Evolutionary conservation across 805 yeast species (phyloP), one percentile per base, ranked within the genome.

Genomic region (Helenozyma rhizophorensis): DNA sequence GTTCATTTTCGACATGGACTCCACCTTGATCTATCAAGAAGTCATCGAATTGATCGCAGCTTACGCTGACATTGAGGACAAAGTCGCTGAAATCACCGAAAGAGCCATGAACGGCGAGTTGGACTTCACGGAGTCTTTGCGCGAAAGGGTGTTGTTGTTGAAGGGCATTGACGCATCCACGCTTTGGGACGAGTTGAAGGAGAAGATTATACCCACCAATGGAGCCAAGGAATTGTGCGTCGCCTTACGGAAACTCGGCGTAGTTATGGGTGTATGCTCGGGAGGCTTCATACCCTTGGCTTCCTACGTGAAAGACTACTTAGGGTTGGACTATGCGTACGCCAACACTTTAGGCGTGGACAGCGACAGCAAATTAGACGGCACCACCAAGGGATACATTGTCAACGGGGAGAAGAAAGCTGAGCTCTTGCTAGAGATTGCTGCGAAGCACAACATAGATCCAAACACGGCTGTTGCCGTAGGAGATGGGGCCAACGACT

Each of bases 401-500:
- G 96, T 93, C 14, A 93, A 93, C 58, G 96, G 96, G 6, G 70
- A 71, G 14, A 78, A 74, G 44, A 93, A 93, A 58, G 95, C 95
- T 2, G 72, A 75, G 33, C 69, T 90, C 11, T 63, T 93, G 28
- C 58, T 68, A 28, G 72, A 76, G 40, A 71, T 85, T 21, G 82
- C 90, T 1, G 45, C 56, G 4, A 70, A 68, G 25, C 80, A 78
- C 43, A 57, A 57, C 9, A 64, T 83, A 22, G 74, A 72, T 14
- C 60, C 76, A 9, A 54, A 54, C 26, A 53, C 68, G 4, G 80
- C 81, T 1, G 80, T 84, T 28, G 96, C 96, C 30, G 83, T 90
- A 23, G 97, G 97, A 23, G 97, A 93, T 55, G 99, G 99, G 23
- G 96, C 97, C 15, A 93, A 93, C 51, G 99, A 93, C 61, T 65